phyloP scores from a whole-genome alignment of 2,329 filamentous ascomycete species.

The Clonostachys chloroleuca region DNA sequence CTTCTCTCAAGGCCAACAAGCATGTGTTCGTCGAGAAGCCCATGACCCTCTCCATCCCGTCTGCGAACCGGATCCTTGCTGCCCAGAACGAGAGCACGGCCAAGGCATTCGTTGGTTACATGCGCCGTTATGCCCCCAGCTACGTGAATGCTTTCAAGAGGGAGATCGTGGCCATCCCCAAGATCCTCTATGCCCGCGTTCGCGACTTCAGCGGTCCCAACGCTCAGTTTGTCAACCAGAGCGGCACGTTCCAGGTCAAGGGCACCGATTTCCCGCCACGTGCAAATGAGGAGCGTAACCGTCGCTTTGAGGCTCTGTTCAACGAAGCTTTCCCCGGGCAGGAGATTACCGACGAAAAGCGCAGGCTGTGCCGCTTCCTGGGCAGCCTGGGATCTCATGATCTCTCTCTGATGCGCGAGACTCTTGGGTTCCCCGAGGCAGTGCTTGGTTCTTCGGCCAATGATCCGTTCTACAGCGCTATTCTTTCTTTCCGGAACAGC shows the following conservation, averaged over 20 bases:
- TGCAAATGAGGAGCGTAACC: slow-evolving; percentile 9
- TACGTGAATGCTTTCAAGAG: slow-evolving; percentile 44
- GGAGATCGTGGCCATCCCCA: slow-evolving; percentile 42
- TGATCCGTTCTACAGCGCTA: slow-evolving; percentile 26
- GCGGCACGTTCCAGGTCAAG: slow-evolving; percentile 36
- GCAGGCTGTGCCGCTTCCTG: slow-evolving; percentile 32
- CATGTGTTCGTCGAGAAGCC: slow-evolving; percentile 58
- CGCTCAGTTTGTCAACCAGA: slow-evolving; percentile 37
- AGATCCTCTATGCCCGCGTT: slow-evolving; percentile 49
- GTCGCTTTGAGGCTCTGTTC: slow-evolving; percentile 16
- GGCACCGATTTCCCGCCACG: slow-evolving; percentile 16
- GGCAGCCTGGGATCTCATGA: slow-evolving; percentile 45
- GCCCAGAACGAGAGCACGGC: slow-evolving; percentile 23
- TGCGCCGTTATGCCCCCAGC: slow-evolving; percentile 51
- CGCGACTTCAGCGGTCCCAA: slow-evolving; percentile 45
- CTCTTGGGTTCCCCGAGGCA: slow-evolving; percentile 11
- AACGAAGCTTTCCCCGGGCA: slow-evolving; percentile 22
- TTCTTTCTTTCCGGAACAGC: background rate
- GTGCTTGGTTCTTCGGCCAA: slow-evolving; percentile 8
- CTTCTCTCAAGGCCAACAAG: slow-evolving; percentile 47
- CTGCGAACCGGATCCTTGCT: slow-evolving; percentile 34
- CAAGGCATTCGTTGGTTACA: slow-evolving; percentile 53
- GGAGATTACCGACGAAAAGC: slow-evolving; percentile 17
- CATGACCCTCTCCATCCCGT: slow-evolving; percentile 40
- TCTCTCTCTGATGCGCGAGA: slow-evolving; percentile 44